Conservation (phyloP, 176 grass and related monocot genomes). For the Bonia amplexicaulis region DNA sequence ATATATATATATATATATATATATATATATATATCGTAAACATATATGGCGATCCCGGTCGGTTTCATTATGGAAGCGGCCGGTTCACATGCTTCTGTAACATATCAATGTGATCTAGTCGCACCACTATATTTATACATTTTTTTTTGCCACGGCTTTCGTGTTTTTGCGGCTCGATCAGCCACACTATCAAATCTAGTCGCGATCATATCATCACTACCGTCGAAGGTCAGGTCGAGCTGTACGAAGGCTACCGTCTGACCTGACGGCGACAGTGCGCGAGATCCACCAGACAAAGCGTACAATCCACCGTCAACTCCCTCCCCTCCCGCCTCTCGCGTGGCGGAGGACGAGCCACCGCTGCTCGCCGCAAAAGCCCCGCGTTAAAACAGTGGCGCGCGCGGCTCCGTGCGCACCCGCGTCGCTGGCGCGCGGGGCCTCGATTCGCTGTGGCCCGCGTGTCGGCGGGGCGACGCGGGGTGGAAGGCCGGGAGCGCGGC, state of each 20-base stretch:
- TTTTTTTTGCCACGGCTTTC: too few relatives aligned
- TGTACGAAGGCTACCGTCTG: background rate
- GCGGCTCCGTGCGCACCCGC: background rate
- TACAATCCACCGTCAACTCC: background rate
- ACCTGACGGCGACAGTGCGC: background rate
- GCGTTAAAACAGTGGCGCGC: background rate
- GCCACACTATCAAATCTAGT: background rate
- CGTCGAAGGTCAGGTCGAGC: background rate
- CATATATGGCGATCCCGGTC: too few relatives aligned
- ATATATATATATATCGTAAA: too few relatives aligned
- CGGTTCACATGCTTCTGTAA: too few relatives aligned
- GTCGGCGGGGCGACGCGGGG: background rate
- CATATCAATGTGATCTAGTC: too few relatives aligned
- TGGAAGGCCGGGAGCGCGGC: slow-evolving; percentile 33
- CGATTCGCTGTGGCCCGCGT: background rate
- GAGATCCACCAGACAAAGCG: slow-evolving; percentile 5
- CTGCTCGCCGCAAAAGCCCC: background rate
- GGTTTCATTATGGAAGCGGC: too few relatives aligned
- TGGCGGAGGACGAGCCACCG: slow-evolving; percentile 41
- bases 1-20: too few relatives aligned
- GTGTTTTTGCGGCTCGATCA: background rate
- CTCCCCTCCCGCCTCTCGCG: background rate
- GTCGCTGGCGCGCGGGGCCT: background rate
- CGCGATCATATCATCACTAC: background rate
- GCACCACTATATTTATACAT: too few relatives aligned